phyloP scores from a whole-genome alignment of 208 protist species.

The Herpetomonas muscarum region DNA sequence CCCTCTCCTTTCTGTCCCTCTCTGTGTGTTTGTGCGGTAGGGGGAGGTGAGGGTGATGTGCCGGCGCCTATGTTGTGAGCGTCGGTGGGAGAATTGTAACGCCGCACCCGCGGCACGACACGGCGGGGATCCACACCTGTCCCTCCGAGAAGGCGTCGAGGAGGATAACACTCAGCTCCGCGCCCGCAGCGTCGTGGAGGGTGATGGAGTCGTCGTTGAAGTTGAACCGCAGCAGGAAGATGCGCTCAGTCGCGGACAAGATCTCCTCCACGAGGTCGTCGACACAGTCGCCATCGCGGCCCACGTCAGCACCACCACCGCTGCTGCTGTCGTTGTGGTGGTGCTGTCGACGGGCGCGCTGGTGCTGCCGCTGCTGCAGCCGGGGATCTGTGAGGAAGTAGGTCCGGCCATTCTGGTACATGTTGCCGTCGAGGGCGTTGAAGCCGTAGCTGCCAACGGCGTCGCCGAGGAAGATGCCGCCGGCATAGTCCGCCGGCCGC shows the following conservation, averaged over 20 bases:
- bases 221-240: constrained; percentile 18
- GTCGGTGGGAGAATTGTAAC: constrained; percentile 23
- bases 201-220: constrained; percentile 24
- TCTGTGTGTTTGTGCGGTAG: too few relatives aligned
- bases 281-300: neutral
- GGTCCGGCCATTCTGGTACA: constrained; percentile 9
- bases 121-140: constrained; percentile 23
- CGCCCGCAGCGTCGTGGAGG: constrained; percentile 11
- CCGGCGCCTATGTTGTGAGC: constrained; percentile 4
- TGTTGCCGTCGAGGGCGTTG: constrained; percentile 10
- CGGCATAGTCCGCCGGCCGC: neutral
- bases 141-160: constrained; percentile 27
- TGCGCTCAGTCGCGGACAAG: constrained; percentile 8
- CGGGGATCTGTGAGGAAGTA: constrained; percentile 14
- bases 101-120: constrained; percentile 23
- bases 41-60: too few relatives aligned
- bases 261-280: too few relatives aligned
- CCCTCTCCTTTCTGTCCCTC: too few relatives aligned
- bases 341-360: too few relatives aligned
- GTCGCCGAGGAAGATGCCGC: constrained; percentile 24
- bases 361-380: constrained; percentile 1
- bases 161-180: constrained; percentile 17
- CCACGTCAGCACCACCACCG: neutral
- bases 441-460: constrained; percentile 24
- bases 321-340: neutral